Evolutionary conservation across 768 basidiomycete genomes (phyloP).

Genomic region (Mrakia hoshinonis): DNA sequence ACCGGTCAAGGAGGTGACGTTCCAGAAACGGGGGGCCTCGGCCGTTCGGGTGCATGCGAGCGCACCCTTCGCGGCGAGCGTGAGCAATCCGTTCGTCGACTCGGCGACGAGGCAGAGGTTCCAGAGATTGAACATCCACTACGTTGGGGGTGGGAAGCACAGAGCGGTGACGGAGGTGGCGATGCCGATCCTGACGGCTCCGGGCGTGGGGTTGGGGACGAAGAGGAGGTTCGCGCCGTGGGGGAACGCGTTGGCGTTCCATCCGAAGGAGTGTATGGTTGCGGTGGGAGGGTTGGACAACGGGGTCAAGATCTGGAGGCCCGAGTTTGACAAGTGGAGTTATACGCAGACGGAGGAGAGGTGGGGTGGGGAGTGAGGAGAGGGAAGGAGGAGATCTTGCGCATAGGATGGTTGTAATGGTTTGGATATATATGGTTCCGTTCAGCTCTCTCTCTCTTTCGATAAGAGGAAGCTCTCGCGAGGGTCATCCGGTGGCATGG

Average conservation of each 20-base stretch:
- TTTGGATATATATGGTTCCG: too few relatives aligned
- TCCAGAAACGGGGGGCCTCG: constrained; percentile 63
- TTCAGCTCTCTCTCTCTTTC: too few relatives aligned
- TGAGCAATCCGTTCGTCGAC: constrained; percentile 32
- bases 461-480: too few relatives aligned
- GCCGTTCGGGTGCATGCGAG: constrained; percentile 79
- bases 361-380: too few relatives aligned
- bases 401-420: too few relatives aligned
- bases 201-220: constrained; percentile 29
- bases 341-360: background rate
- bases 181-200: constrained; percentile 35
- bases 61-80: constrained; percentile 64
- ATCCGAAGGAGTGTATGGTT: constrained; percentile 41
- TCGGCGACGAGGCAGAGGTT: constrained; percentile 33
- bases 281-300: constrained; percentile 39
- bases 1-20: constrained; percentile 56
- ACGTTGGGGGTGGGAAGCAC: constrained; percentile 32
- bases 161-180: constrained; percentile 26
- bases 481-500: too few relatives aligned
- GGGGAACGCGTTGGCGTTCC: constrained; percentile 39
- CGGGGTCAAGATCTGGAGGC: constrained; percentile 17
- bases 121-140: constrained; percentile 37
- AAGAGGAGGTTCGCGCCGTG: constrained; percentile 34
- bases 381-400: too few relatives aligned
- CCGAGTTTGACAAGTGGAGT: constrained; percentile 25